Conservation (phyloP, 208 protist species). For the Leishmania tarentolae region DNA sequence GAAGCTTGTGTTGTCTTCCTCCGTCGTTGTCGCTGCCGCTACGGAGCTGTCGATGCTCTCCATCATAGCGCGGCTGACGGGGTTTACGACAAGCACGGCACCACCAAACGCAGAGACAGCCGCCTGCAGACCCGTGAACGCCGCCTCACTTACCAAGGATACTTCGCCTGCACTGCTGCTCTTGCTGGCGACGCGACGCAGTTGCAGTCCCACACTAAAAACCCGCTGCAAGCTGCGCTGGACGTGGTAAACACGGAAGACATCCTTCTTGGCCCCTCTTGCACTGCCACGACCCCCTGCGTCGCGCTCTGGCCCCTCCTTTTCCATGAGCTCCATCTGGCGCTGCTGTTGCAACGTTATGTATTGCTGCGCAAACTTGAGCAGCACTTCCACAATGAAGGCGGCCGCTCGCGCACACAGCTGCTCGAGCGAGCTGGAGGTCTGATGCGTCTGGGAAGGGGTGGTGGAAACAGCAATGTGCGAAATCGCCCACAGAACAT, state of each 20-base stretch:
- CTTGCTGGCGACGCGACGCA: not conserved
- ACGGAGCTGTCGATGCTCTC: not conserved
- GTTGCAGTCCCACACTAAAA: slow-evolving; percentile 48
- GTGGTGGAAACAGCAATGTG: not conserved
- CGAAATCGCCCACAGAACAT: slow-evolving; percentile 32
- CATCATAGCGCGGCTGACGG: not conserved
- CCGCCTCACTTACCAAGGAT: slow-evolving; percentile 12
- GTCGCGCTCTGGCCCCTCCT: not conserved
- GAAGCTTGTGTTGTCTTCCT: not conserved
- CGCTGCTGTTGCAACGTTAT: slow-evolving; percentile 57
- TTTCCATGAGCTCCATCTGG: slow-evolving; percentile 39
- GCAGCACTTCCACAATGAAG: slow-evolving; percentile 28
- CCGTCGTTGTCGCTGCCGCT: not conserved
- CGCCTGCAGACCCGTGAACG: slow-evolving; percentile 34
- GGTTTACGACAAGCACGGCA: slow-evolving; percentile 17
- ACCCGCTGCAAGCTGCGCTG: slow-evolving; percentile 62
- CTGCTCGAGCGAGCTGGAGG: not conserved
- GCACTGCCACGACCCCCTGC: slow-evolving; percentile 3
- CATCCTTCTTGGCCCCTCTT: slow-evolving; percentile 27
- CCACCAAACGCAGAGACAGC: slow-evolving; percentile 45
- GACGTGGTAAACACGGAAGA: slow-evolving; percentile 44
- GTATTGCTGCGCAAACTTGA: slow-evolving; percentile 55
- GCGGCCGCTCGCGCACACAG: slow-evolving; percentile 15
- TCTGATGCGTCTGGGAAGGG: not conserved
- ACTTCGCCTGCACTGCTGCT: not conserved